A percentile compares a stretch with the other conserved stretches of the same genome.
Evolutionary conservation across 192 early-diverging fungal species (phyloP).

Genomic region (Kickxella alabastrina): DNA sequence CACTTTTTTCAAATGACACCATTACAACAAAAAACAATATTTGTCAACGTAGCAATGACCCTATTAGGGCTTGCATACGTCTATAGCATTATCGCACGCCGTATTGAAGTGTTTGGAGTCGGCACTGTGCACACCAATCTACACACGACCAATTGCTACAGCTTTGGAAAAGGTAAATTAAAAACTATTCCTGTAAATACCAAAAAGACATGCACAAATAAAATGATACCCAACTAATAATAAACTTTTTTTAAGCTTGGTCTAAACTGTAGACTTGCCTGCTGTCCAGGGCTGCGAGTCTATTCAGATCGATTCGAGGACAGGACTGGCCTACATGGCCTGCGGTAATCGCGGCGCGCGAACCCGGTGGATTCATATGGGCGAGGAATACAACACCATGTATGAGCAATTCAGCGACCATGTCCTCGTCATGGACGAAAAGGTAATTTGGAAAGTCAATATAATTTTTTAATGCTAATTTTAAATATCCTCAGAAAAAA

Average conservation of each 20-base stretch:
- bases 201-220: no score
- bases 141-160: constrained; percentile 34
- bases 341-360: constrained; percentile 52
- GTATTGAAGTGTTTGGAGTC: constrained; percentile 37
- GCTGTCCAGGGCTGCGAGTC: constrained; percentile 58
- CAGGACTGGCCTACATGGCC: constrained; percentile 56
- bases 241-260: neutral
- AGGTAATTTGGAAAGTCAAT: constrained; percentile 23
- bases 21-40: constrained; percentile 18
- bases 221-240: no score
- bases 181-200: no score
- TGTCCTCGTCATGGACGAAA: constrained; percentile 52
- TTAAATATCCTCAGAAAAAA: neutral
- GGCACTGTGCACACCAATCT: constrained; percentile 21
- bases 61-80: constrained; percentile 22
- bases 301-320: constrained; percentile 52
- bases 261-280: constrained; percentile 22
- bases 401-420: constrained; percentile 33
- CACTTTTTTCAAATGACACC: neutral
- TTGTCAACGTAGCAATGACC: constrained; percentile 24
- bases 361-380: constrained; percentile 50
- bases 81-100: constrained; percentile 11
- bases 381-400: constrained; percentile 8
- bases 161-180: constrained; percentile 40
- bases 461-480: neutral